Evolutionary conservation across 1,284 basidiomycete genomes (phyloP).

Genomic region (Neolentinus lepideus): DNA sequence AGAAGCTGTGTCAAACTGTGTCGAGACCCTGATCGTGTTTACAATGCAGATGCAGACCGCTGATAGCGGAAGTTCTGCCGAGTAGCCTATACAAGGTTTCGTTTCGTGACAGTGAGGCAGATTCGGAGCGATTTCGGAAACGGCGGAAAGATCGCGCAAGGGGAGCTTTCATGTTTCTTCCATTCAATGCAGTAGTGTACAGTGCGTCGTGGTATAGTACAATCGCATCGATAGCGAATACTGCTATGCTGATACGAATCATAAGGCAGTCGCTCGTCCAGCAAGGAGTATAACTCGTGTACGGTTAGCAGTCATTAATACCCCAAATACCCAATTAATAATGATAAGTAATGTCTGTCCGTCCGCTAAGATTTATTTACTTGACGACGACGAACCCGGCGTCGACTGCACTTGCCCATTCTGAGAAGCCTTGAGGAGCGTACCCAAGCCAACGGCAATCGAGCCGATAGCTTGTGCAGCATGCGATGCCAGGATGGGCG

Average conservation of each 20-base stretch:
- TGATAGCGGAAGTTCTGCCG: too few species aligned
- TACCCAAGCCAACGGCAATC: conserved; percentile 65
- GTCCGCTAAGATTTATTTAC: background rate
- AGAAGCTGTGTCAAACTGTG: too few species aligned
- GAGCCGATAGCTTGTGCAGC: conserved; percentile 71
- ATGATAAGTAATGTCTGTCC: background rate
- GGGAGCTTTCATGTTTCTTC: background rate
- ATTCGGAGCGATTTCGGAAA: too few species aligned
- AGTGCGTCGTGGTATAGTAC: background rate
- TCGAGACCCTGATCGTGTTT: too few species aligned
- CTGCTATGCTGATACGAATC: background rate
- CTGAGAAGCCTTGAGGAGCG: conserved; percentile 36
- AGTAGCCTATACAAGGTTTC: too few species aligned
- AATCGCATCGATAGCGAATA: background rate
- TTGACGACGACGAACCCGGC: conserved; percentile 10
- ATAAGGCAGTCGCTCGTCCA: background rate
- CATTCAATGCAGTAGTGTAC: background rate
- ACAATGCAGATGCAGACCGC: too few species aligned
- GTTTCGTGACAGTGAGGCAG: too few species aligned
- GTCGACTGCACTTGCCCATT: conserved; percentile 20
- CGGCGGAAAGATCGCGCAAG: too few species aligned
- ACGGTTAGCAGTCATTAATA: background rate
- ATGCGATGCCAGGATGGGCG: conserved; percentile 59
- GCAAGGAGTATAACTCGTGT: background rate
- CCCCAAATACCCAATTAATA: background rate